Evolutionary conservation across 108 stramenopile species (phyloP).

Genomic region (Nitzschia putrida): DNA sequence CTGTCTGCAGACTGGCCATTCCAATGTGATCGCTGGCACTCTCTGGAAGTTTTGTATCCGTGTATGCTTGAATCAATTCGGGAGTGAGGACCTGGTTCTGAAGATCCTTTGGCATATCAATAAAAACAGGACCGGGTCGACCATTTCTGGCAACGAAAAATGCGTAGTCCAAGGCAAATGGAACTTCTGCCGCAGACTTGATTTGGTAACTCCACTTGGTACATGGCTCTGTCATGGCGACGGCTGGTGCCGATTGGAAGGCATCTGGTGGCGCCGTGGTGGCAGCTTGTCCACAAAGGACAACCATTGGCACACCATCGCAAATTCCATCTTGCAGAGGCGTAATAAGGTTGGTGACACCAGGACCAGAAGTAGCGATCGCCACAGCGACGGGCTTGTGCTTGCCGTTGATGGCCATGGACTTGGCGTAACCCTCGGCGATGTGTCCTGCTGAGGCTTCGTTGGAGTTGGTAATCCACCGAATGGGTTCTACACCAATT

Average conservation of each 20-base stretch:
- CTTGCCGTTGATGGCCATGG: constrained; percentile 58
- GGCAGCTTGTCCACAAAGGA: constrained; percentile 88
- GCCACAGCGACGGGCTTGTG: constrained; percentile 81
- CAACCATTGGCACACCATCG: constrained; percentile 88
- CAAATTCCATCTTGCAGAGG: constrained; percentile 87
- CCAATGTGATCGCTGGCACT: constrained; percentile 49
- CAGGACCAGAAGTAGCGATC: constrained; percentile 91
- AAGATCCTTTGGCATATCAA: constrained; percentile 93
- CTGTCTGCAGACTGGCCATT: constrained; percentile 53
- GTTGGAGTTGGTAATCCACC: constrained; percentile 92
- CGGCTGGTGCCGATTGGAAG: constrained; percentile 84
- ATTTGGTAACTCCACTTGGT: constrained; percentile 92
- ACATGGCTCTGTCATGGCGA: constrained; percentile 81
- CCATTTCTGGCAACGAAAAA: constrained; percentile 86
- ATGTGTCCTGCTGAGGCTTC: constrained; percentile 84
- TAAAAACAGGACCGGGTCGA: constrained; percentile 91
- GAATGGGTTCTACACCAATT: constrained; percentile 52
- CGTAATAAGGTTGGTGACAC: constrained; percentile 89
- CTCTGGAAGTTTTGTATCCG: constrained; percentile 42
- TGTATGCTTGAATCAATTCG: constrained; percentile 65
- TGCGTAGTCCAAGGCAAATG: constrained; percentile 88
- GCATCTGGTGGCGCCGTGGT: constrained; percentile 82
- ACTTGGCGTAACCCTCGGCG: constrained; percentile 89
- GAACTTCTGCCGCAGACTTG: constrained; percentile 86
- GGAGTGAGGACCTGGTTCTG: constrained; percentile 78